These are phyloP conservation scores for Fusarium avenaceum DNA, from an alignment of 2,329 filamentous ascomycete genomes.

Conservation along the genomic window DNA sequence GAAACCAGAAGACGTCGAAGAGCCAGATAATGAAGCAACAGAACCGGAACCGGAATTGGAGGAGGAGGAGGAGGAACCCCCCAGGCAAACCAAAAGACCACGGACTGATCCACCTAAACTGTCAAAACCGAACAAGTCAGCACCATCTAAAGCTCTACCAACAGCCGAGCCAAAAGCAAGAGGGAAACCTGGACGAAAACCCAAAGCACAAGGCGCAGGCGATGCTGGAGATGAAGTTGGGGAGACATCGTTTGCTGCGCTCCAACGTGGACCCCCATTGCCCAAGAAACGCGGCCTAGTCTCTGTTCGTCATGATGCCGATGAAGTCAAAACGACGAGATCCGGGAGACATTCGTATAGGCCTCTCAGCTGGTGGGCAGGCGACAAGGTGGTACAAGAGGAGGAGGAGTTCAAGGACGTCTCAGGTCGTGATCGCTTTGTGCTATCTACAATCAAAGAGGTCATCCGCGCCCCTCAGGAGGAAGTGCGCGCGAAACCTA, in stretches of 20 bases:
- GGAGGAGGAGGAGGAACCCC: slow-evolving; percentile 45
- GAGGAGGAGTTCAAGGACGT: slow-evolving; percentile 67
- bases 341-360: slow-evolving; percentile 83
- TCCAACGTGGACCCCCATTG: slow-evolving; percentile 68
- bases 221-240: slow-evolving; percentile 53
- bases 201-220: slow-evolving; percentile 45
- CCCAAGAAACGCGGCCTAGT: slow-evolving; percentile 68
- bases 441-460: slow-evolving; percentile 80
- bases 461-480: slow-evolving; percentile 79
- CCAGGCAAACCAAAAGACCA: slow-evolving; percentile 47
- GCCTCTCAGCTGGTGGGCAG: slow-evolving; percentile 88
- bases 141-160: slow-evolving; percentile 20
- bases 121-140: slow-evolving; percentile 41
- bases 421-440: slow-evolving; percentile 61
- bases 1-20: slow-evolving; percentile 37
- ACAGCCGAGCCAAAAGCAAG: slow-evolving; percentile 45
- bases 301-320: slow-evolving; percentile 63
- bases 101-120: slow-evolving; percentile 45
- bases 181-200: slow-evolving; percentile 46
- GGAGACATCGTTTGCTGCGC: slow-evolving; percentile 62
- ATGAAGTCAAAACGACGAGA: slow-evolving; percentile 72
- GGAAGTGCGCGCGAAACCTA: slow-evolving; percentile 52
- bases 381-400: slow-evolving; percentile 81
- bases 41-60: slow-evolving; percentile 46
- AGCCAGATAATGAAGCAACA: slow-evolving; percentile 28